phyloP scores from a whole-genome alignment of 2,329 filamentous ascomycete genomes.

The Colletotrichum karsti region DNA sequence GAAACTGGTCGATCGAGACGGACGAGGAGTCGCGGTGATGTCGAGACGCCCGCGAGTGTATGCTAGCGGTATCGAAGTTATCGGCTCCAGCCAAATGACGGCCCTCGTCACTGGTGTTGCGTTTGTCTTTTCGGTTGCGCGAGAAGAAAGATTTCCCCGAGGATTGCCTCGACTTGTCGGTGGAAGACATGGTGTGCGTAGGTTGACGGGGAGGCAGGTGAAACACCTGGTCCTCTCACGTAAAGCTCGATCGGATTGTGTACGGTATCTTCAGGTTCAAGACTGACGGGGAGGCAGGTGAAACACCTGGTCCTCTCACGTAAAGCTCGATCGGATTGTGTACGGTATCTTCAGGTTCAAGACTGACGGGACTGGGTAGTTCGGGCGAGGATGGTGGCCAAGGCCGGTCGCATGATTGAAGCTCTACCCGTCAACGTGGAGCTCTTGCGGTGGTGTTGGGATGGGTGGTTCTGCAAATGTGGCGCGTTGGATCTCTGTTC shows the following conservation, averaged over 20 bases:
- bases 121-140: conserved; percentile 79
- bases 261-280: conserved; percentile 20
- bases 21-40: conserved; percentile 81
- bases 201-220: conserved; percentile 28
- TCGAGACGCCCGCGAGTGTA: conserved; percentile 76
- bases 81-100: conserved; percentile 63
- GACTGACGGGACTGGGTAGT: conserved; percentile 22
- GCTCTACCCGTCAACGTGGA: conserved; percentile 24
- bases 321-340: conserved; percentile 20
- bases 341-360: conserved; percentile 21
- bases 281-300: conserved; percentile 27
- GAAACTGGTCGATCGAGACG: conserved; percentile 74
- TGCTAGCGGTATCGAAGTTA: conserved; percentile 65
- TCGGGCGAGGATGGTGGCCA: conserved; percentile 33
- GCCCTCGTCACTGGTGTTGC: conserved; percentile 67
- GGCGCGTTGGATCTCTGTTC: conserved; percentile 25
- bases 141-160: conserved; percentile 88
- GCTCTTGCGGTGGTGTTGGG: conserved; percentile 3
- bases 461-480: conserved; percentile 9
- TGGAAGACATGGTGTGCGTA: conserved; percentile 60
- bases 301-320: conserved; percentile 29
- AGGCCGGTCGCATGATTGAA: conserved; percentile 51
- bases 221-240: conserved; percentile 29
- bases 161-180: conserved; percentile 84
- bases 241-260: conserved; percentile 20